These are phyloP conservation scores for Talaromyces sp. DNA, from an alignment of 2,329 filamentous ascomycete genomes.

Conservation along the genomic window DNA sequence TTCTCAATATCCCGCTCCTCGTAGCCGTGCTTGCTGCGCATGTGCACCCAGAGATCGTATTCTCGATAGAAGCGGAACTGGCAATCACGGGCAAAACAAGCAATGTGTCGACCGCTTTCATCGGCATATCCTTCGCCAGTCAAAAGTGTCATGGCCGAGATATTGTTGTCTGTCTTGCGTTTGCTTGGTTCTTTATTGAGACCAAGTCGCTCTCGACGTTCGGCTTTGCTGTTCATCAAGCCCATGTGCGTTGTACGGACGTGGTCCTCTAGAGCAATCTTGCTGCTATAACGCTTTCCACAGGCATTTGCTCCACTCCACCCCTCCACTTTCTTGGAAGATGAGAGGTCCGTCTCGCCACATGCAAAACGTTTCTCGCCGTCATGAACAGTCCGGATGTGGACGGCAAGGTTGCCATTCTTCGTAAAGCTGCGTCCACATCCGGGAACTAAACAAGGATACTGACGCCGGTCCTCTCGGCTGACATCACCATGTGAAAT, in stretches of 20 bases:
- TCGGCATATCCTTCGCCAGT: constrained; percentile 56
- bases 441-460: constrained; percentile 62
- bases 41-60: constrained; percentile 56
- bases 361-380: constrained; percentile 73
- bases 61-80: constrained; percentile 54
- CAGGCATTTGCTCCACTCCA: constrained; percentile 68
- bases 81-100: constrained; percentile 52
- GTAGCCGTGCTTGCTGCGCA: constrained; percentile 45
- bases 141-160: constrained; percentile 46
- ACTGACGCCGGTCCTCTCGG: constrained; percentile 61
- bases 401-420: constrained; percentile 75
- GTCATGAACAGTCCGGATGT: constrained; percentile 73
- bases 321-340: constrained; percentile 54
- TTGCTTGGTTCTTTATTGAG: constrained; percentile 19
- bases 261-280: constrained; percentile 76
- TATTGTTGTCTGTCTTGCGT: constrained; percentile 25
- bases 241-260: constrained; percentile 76
- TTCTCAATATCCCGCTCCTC: constrained; percentile 40
- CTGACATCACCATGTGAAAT: constrained; percentile 63
- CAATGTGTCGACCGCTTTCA: constrained; percentile 48
- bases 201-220: constrained; percentile 35
- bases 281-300: constrained; percentile 70
- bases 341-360: constrained; percentile 61
- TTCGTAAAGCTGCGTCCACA: constrained; percentile 78
- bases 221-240: constrained; percentile 45